Evolutionary conservation across 2,329 filamentous ascomycete genomes (phyloP).

Genomic region (Macroventuria anomochaeta): DNA sequence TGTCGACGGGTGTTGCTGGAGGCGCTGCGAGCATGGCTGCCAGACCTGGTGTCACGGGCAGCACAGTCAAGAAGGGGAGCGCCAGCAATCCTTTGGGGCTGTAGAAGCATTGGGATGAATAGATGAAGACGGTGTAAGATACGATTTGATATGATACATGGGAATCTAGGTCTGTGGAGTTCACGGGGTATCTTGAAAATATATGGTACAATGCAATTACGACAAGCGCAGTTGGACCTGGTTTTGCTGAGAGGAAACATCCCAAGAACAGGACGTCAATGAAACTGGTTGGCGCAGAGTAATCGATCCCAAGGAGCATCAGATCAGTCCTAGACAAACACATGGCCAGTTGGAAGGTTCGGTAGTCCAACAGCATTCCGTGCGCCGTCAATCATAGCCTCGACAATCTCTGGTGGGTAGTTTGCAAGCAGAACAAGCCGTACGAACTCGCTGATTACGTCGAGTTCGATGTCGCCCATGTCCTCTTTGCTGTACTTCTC

Average conservation of each 20-base stretch:
- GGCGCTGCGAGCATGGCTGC: constrained; percentile 37
- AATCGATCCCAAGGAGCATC: neutral
- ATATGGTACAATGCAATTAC: constrained; percentile 7
- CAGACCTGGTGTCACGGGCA: constrained; percentile 26
- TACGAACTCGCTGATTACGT: constrained; percentile 43
- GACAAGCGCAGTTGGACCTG: neutral
- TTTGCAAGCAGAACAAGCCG: constrained; percentile 36
- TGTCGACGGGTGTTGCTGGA: constrained; percentile 44
- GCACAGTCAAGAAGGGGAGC: constrained; percentile 40
- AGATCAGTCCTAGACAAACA: constrained; percentile 13
- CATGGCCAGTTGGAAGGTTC: constrained; percentile 39
- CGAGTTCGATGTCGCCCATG: constrained; percentile 32
- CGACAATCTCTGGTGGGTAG: constrained; percentile 32
- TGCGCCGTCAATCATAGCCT: constrained; percentile 40
- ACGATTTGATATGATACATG: constrained; percentile 5
- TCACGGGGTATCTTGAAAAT: constrained; percentile 24
- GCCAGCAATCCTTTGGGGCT: constrained; percentile 54
- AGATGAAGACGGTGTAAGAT: constrained; percentile 6
- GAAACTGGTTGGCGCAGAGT: no score
- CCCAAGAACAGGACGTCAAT: neutral
- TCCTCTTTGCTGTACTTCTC: constrained; percentile 28
- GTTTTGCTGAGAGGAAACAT: neutral
- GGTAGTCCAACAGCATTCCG: constrained; percentile 34
- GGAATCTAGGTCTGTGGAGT: constrained; percentile 15
- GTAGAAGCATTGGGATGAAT: constrained; percentile 17